phyloP scores from a whole-genome alignment of 768 basidiomycete genomes.

The Chalciporus piperatus region DNA sequence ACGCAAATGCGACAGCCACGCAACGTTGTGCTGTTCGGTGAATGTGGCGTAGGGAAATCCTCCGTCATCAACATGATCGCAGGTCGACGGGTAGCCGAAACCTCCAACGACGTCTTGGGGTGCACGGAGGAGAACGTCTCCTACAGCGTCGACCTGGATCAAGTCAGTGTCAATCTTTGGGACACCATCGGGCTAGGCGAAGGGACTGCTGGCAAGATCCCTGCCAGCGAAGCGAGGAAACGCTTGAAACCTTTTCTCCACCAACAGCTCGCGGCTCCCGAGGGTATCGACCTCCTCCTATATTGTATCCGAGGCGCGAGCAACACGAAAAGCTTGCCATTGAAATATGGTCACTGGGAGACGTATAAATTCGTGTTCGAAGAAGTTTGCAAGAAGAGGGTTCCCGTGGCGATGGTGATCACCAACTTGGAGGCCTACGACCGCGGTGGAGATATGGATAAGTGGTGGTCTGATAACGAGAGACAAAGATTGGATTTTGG shows the following conservation, averaged over 20 bases:
- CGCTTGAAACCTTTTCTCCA: conserved; percentile 27
- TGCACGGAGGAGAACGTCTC: conserved; percentile 24
- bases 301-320: conserved; percentile 28
- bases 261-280: conserved; percentile 11
- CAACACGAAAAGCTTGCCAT: conserved; percentile 7
- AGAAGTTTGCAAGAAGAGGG: conserved; percentile 22
- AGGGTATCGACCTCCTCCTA: conserved; percentile 26
- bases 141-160: conserved; percentile 16
- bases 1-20: conserved; percentile 6
- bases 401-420: conserved; percentile 26
- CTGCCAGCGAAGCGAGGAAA: conserved; percentile 14
- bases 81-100: conserved; percentile 21
- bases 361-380: conserved; percentile 24
- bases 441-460: conserved; percentile 25
- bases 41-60: conserved; percentile 37
- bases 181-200: conserved; percentile 38
- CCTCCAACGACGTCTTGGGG: conserved; percentile 28
- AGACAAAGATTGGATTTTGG: conserved; percentile 22
- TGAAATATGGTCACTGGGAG: conserved; percentile 16
- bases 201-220: conserved; percentile 19
- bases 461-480: conserved; percentile 37
- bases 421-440: conserved; percentile 29
- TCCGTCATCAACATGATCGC: conserved; percentile 38
- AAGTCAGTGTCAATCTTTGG: conserved; percentile 24
- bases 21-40: conserved; percentile 37